A percentile compares a stretch with the other conserved stretches of the same genome.
phyloP scores from a whole-genome alignment of 768 basidiomycete genomes.

The Mrakia blollopis region DNA sequence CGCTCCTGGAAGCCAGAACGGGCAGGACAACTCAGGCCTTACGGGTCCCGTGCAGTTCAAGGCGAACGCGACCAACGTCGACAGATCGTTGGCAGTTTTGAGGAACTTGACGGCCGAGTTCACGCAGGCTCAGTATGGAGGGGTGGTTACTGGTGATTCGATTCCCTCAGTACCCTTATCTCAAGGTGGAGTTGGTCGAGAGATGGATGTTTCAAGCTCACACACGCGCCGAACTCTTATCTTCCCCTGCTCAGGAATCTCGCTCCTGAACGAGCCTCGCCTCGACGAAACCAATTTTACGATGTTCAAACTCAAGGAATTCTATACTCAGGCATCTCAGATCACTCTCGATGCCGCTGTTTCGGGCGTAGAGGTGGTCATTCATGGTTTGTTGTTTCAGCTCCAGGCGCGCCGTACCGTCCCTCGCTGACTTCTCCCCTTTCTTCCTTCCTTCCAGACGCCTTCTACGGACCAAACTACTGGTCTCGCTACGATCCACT shows the following conservation, averaged over 20 bases:
- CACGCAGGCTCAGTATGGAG: slow-evolving; percentile 38
- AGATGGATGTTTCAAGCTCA: not conserved
- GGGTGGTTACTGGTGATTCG: slow-evolving; percentile 39
- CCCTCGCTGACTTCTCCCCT: not conserved
- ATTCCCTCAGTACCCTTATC: no score
- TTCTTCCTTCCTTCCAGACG: slow-evolving; percentile 33
- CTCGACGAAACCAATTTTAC: slow-evolving; percentile 35
- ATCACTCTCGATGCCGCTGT: slow-evolving; percentile 28
- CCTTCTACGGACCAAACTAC: slow-evolving; percentile 42
- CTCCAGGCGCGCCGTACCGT: not conserved
- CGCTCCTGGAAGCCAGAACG: slow-evolving; percentile 22
- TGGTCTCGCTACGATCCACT: slow-evolving; percentile 41
- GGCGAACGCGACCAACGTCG: slow-evolving; percentile 23
- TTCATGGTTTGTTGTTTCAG: slow-evolving; percentile 37
- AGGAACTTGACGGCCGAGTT: slow-evolving; percentile 41
- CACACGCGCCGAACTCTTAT: not conserved
- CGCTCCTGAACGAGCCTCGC: slow-evolving; percentile 43
- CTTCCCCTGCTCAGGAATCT: slow-evolving; percentile 36
- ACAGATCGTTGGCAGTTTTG: slow-evolving; percentile 17
- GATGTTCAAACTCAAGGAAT: slow-evolving; percentile 40
- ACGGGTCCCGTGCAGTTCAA: slow-evolving; percentile 27
- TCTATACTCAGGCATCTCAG: slow-evolving; percentile 37
- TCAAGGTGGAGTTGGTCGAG: no score
- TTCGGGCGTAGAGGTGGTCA: slow-evolving; percentile 35
- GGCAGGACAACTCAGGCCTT: slow-evolving; percentile 25